Percentiles rank a stretch among this genome's conserved stretches.
These are phyloP conservation scores for Amanita phalloides DNA, from an alignment of 768 basidiomycete genomes.

Conservation along the genomic window DNA sequence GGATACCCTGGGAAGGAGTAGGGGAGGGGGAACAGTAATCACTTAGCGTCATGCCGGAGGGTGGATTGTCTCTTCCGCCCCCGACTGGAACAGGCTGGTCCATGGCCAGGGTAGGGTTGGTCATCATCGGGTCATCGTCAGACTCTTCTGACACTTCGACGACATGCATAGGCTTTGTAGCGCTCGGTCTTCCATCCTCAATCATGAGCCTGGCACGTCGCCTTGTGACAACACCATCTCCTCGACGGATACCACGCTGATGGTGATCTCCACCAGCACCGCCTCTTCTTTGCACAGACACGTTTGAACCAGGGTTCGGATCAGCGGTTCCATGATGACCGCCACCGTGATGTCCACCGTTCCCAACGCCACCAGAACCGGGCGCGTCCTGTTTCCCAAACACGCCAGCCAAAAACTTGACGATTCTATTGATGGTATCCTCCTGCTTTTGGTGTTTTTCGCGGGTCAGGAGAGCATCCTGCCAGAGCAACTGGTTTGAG, in stretches of 20 bases:
- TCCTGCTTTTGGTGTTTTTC: conserved; percentile 86
- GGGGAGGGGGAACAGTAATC: neutral
- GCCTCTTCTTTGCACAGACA: neutral
- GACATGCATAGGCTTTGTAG: neutral
- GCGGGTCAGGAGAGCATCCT: conserved; percentile 72
- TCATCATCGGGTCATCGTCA: conserved; percentile 1
- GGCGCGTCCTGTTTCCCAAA: conserved; percentile 50
- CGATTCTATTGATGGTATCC: conserved; percentile 91
- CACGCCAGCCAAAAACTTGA: conserved; percentile 89
- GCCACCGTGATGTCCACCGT: conserved; percentile 15
- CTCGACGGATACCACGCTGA: neutral
- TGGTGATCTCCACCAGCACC: neutral
- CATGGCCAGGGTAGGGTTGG: neutral
- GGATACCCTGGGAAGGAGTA: neutral
- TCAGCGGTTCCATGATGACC: conserved; percentile 20
- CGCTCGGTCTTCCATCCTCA: conserved; percentile 25
- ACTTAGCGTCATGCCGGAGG: conserved; percentile 4
- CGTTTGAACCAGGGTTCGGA: conserved; percentile 8
- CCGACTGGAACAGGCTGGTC: neutral
- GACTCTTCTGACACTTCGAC: neutral
- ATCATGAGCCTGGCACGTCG: conserved; percentile 58
- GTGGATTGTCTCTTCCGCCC: neutral
- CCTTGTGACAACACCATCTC: conserved; percentile 32
- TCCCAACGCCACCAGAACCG: conserved; percentile 19
- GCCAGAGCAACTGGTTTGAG: conserved; percentile 87